phyloP scores from a whole-genome alignment of 2,329 filamentous ascomycete species.

The Colletotrichum agaves region DNA sequence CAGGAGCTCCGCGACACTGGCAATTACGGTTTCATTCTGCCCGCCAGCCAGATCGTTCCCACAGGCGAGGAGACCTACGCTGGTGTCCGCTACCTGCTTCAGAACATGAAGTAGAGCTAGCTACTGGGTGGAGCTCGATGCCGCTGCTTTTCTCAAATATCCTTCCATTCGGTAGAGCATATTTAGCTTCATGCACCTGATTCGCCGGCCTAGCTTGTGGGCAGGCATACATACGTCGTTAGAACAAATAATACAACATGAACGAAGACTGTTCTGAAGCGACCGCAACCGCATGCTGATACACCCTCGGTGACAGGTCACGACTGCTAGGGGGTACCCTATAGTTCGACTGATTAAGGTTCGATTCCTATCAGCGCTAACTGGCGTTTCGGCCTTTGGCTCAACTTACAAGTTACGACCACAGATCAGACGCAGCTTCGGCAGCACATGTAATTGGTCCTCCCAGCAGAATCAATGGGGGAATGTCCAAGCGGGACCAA shows the following conservation, averaged over 20 bases:
- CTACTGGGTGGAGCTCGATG: not conserved
- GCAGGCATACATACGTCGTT: no score
- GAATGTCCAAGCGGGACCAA: not conserved
- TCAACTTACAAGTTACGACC: not conserved
- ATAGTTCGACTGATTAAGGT: no score
- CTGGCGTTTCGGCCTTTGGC: no score
- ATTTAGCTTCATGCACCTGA: not conserved
- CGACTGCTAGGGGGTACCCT: no score
- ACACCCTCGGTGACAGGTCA: constrained; percentile 14
- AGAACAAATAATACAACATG: no score
- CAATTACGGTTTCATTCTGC: constrained; percentile 55
- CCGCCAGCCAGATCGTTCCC: constrained; percentile 54
- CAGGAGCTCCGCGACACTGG: constrained; percentile 52
- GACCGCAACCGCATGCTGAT: constrained; percentile 1
- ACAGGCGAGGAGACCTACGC: constrained; percentile 57
- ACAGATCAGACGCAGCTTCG: constrained; percentile 23
- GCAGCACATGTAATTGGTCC: not conserved
- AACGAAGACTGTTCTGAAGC: no score
- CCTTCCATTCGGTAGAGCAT: not conserved
- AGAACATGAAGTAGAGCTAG: constrained; percentile 49
- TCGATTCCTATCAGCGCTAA: no score
- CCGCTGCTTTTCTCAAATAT: not conserved
- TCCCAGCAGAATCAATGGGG: not conserved
- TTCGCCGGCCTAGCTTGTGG: no score
- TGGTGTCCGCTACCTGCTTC: constrained; percentile 69